These are phyloP conservation scores for Dittrichia graveolens DNA, from an alignment of 129 eudicot species.

Conservation along the genomic window DNA sequence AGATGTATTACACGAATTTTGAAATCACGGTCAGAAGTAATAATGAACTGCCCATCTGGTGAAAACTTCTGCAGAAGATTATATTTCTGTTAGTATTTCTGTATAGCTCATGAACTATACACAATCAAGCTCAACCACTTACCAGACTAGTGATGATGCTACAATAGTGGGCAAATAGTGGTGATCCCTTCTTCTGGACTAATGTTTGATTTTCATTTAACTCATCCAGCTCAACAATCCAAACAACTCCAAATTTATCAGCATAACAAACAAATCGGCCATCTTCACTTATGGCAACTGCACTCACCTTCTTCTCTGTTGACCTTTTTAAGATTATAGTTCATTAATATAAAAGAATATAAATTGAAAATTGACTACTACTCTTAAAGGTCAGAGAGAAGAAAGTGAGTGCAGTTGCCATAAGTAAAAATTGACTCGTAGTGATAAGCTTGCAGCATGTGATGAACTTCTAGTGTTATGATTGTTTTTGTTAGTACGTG, in stretches of 20 bases:
- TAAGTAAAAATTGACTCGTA: constrained; percentile 45
- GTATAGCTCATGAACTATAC: background rate
- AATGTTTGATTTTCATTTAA: constrained; percentile 36
- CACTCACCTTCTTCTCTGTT: constrained; percentile 92
- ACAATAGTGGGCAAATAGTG: constrained; percentile 89
- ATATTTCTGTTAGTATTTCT: constrained; percentile 21
- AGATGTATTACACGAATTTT: constrained; percentile 78
- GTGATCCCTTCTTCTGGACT: constrained; percentile 59
- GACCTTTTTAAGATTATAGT: constrained; percentile 44
- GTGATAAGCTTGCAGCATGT: background rate
- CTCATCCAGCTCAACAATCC: constrained; percentile 64
- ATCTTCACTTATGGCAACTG: constrained; percentile 80
- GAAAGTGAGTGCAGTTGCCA: constrained; percentile 92
- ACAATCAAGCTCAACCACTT: constrained; percentile 25
- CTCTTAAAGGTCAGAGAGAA: constrained; percentile 64
- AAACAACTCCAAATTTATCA: constrained; percentile 93
- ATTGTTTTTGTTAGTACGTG: background rate
- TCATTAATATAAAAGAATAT: background rate
- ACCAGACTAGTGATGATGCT: constrained; percentile 96
- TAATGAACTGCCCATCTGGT: constrained; percentile 75
- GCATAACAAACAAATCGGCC: constrained; percentile 80
- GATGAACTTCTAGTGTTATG: background rate
- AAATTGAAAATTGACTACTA: background rate
- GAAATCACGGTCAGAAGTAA: constrained; percentile 95
- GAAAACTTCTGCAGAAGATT: constrained; percentile 69